A percentile compares a stretch with the other conserved stretches of the same genome.
Conservation (phyloP, 805 yeast genomes). For the Kodamaea jinghongensis region DNA sequence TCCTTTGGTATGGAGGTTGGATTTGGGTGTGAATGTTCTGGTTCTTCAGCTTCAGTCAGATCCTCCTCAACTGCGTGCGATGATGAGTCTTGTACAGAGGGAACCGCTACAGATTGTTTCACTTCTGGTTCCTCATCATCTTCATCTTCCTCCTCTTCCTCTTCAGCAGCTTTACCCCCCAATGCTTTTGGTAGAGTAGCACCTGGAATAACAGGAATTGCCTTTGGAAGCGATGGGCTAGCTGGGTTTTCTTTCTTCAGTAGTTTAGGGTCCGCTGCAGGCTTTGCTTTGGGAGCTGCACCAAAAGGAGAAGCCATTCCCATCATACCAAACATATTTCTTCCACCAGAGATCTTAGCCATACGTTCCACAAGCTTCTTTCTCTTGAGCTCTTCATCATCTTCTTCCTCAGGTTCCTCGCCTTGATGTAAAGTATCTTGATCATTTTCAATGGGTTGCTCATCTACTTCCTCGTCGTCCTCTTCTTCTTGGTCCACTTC, state of each 20-base stretch:
- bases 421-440: constrained; percentile 50
- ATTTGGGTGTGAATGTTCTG: constrained; percentile 8
- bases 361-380: constrained; percentile 82
- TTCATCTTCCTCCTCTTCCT: neutral
- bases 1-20: constrained; percentile 9
- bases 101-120: neutral
- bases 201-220: constrained; percentile 4
- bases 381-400: constrained; percentile 73
- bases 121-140: neutral
- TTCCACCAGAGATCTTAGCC: constrained; percentile 93
- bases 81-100: constrained; percentile 8
- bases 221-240: neutral
- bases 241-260: constrained; percentile 7
- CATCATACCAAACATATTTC: constrained; percentile 76
- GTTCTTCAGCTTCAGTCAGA: constrained; percentile 13
- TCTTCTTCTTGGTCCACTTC: constrained; percentile 6
- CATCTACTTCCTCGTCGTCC: constrained; percentile 19
- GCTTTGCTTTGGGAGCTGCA: constrained; percentile 11
- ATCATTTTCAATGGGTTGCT: constrained; percentile 40
- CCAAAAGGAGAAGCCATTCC: constrained; percentile 48
- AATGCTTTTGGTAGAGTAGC: constrained; percentile 3
- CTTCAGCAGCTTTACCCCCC: neutral
- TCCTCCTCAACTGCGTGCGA: constrained; percentile 25
- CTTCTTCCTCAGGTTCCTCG: constrained; percentile 58
- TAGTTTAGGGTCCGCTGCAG: constrained; percentile 3